Conservation (phyloP, 2,329 filamentous ascomycete species). For the Fusarium sp. region DNA sequence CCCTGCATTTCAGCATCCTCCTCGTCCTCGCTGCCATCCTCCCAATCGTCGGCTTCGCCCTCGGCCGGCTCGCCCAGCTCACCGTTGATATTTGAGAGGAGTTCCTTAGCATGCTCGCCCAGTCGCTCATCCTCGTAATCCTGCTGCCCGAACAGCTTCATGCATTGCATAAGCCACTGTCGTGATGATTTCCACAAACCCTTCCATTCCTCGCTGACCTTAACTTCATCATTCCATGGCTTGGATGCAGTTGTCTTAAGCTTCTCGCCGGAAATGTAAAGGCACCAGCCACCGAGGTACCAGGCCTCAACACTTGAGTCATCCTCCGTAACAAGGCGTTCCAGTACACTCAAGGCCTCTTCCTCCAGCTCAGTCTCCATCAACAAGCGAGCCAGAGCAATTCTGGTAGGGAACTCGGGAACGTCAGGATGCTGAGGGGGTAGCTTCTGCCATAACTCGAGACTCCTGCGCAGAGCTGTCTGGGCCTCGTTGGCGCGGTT, state of each 20-base stretch:
- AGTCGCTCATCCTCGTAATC: slow-evolving; percentile 89
- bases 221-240: slow-evolving; percentile 49
- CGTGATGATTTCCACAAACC: slow-evolving; percentile 79
- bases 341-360: slow-evolving; percentile 86
- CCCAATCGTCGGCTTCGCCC: slow-evolving; percentile 68
- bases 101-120: slow-evolving; percentile 79
- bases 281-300: slow-evolving; percentile 96
- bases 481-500: slow-evolving; percentile 81
- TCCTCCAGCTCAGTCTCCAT: slow-evolving; percentile 92
- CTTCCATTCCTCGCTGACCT: slow-evolving; percentile 65
- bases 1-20: slow-evolving; percentile 71
- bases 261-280: slow-evolving; percentile 83
- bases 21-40: slow-evolving; percentile 63
- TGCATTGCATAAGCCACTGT: slow-evolving; percentile 84
- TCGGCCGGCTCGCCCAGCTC: slow-evolving; percentile 73
- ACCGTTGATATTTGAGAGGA: slow-evolving; percentile 73
- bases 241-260: slow-evolving; percentile 58
- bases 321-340: slow-evolving; percentile 87
- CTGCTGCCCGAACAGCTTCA: slow-evolving; percentile 81
- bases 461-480: slow-evolving; percentile 81
- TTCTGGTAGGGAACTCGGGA: slow-evolving; percentile 87
- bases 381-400: slow-evolving; percentile 85
- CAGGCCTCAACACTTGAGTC: slow-evolving; percentile 95
- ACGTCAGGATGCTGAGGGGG: slow-evolving; percentile 78
- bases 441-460: slow-evolving; percentile 86